These are phyloP conservation scores for Coccinonectria pachysandricola DNA, from an alignment of 2,329 filamentous ascomycete species.

Conservation along the genomic window DNA sequence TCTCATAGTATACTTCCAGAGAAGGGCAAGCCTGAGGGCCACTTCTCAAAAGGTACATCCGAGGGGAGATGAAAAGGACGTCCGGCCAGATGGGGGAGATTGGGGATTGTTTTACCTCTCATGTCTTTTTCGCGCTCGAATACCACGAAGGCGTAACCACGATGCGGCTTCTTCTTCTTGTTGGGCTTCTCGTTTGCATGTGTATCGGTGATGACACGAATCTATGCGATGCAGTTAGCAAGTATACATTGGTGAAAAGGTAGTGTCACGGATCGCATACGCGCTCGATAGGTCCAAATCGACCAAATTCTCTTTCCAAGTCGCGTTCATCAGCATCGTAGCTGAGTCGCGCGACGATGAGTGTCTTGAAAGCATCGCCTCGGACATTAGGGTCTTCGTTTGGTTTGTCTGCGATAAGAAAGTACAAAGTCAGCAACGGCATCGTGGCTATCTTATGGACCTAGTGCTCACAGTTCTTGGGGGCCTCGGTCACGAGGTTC, in stretches of 20 bases:
- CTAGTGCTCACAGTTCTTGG: slow-evolving; percentile 47
- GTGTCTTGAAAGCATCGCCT: slow-evolving; percentile 88
- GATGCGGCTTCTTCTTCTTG: slow-evolving; percentile 71
- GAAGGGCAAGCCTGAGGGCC: slow-evolving; percentile 34
- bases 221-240: too few relatives aligned
- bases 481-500: slow-evolving; percentile 51
- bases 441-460: not conserved
- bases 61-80: slow-evolving; percentile 11
- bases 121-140: slow-evolving; percentile 97
- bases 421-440: slow-evolving; percentile 7
- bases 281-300: slow-evolving; percentile 88
- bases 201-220: slow-evolving; percentile 75
- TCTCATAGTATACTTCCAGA: slow-evolving; percentile 35
- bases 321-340: slow-evolving; percentile 87
- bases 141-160: slow-evolving; percentile 92
- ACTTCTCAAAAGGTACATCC: slow-evolving; percentile 23
- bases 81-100: slow-evolving; percentile 17
- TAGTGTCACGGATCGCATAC: too few relatives aligned
- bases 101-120: slow-evolving; percentile 69
- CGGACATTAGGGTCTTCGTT: slow-evolving; percentile 77
- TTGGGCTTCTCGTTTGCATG: slow-evolving; percentile 58
- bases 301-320: slow-evolving; percentile 83
- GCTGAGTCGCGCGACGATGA: slow-evolving; percentile 82
- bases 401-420: slow-evolving; percentile 55
- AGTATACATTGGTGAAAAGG: too few relatives aligned